Evolutionary conservation across 768 basidiomycete genomes (phyloP).

Genomic region (Lyophyllum semitale): DNA sequence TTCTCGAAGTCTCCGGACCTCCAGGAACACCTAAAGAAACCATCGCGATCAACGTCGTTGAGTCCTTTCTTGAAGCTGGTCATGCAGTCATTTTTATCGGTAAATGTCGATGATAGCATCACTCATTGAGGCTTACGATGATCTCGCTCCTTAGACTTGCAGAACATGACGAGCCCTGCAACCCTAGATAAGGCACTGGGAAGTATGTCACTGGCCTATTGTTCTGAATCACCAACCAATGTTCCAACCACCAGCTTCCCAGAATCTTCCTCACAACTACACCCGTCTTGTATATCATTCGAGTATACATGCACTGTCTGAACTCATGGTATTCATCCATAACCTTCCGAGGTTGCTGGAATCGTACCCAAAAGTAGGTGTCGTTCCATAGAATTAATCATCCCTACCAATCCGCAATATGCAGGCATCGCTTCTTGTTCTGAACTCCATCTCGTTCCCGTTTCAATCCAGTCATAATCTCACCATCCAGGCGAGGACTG

Average conservation of each 20-base stretch:
- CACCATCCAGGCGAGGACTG: conserved; percentile 35
- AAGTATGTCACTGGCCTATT: conserved; percentile 21
- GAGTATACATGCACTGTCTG: conserved; percentile 47
- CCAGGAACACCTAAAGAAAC: conserved; percentile 70
- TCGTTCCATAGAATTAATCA: conserved; percentile 4
- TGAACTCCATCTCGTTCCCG: conserved; percentile 69
- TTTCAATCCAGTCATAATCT: conserved; percentile 55
- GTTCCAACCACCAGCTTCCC: conserved; percentile 12
- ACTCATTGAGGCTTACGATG: not conserved
- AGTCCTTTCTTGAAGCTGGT: conserved; percentile 45
- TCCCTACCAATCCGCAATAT: not conserved
- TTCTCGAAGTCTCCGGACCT: conserved; percentile 77
- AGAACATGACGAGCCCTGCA: conserved; percentile 43
- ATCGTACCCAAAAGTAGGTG: conserved; percentile 45
- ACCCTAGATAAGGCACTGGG: conserved; percentile 26
- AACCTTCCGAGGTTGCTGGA: conserved; percentile 50
- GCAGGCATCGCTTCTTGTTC: conserved; percentile 61
- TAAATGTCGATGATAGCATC: conserved; percentile 30
- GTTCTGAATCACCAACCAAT: conserved; percentile 6
- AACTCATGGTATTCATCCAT: conserved; percentile 60
- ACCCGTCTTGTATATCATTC: conserved; percentile 37
- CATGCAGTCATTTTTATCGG: conserved; percentile 68
- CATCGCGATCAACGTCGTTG: conserved; percentile 51
- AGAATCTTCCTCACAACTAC: conserved; percentile 18
- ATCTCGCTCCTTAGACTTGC: conserved; percentile 38